These are phyloP conservation scores for Wickerhamomyces bovis DNA, from an alignment of 805 yeast genomes.

Conservation along the genomic window DNA sequence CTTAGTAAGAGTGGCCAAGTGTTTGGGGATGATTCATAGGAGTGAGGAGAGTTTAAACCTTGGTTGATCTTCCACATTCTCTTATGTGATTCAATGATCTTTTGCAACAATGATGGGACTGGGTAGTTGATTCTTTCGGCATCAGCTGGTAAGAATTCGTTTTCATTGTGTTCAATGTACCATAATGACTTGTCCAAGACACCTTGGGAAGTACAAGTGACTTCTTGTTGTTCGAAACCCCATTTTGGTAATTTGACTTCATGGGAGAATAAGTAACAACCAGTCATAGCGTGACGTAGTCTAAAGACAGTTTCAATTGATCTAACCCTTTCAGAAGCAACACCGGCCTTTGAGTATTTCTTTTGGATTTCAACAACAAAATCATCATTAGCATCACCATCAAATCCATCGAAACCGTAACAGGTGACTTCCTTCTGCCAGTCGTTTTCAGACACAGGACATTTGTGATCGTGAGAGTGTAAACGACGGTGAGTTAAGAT, in stretches of 20 bases:
- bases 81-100: conserved; percentile 58
- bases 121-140: conserved; percentile 50
- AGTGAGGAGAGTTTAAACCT: conserved; percentile 62
- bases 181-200: conserved; percentile 53
- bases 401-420: conserved; percentile 72
- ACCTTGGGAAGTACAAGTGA: conserved; percentile 72
- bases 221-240: conserved; percentile 85
- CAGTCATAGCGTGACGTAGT: conserved; percentile 74
- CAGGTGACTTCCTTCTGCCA: conserved; percentile 82
- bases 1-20: conserved; percentile 71
- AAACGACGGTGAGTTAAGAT: conserved; percentile 53
- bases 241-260: conserved; percentile 71
- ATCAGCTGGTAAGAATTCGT: conserved; percentile 37
- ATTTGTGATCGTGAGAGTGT: conserved; percentile 79
- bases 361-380: conserved; percentile 69
- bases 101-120: conserved; percentile 46
- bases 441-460: conserved; percentile 67
- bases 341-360: conserved; percentile 41
- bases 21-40: conserved; percentile 64
- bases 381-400: conserved; percentile 81
- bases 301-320: conserved; percentile 69
- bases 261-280: conserved; percentile 72
- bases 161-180: conserved; percentile 69
- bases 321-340: conserved; percentile 48
- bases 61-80: conserved; percentile 75